phyloP scores from a whole-genome alignment of 176 grass and related monocot genomes.

The Oryza officinalis region DNA sequence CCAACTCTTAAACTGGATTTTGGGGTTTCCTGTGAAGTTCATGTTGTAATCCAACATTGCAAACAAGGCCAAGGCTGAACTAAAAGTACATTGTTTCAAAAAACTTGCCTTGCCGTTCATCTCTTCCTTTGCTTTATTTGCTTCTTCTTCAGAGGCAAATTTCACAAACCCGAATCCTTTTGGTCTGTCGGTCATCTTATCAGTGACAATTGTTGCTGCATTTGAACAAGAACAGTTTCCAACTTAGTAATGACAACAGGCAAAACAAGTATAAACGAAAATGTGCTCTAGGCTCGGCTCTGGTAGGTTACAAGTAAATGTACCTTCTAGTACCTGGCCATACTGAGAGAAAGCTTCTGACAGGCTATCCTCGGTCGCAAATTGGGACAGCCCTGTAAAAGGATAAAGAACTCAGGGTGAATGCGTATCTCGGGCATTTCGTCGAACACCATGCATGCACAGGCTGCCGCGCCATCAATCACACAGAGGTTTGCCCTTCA shows the following conservation, averaged over 20 bases:
- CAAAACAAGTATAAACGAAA: neutral
- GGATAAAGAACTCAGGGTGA: neutral
- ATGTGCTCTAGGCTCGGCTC: neutral
- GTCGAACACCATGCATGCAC: slow-evolving; percentile 28
- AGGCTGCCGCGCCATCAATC: neutral
- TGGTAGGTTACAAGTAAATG: neutral
- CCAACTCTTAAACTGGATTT: neutral
- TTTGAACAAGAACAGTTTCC: slow-evolving; percentile 18
- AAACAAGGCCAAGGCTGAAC: neutral
- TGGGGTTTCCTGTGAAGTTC: neutral
- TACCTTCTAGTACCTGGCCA: slow-evolving; percentile 87
- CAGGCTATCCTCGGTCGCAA: slow-evolving; percentile 50
- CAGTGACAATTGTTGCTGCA: slow-evolving; percentile 62
- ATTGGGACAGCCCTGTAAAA: slow-evolving; percentile 46
- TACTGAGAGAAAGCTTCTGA: slow-evolving; percentile 49
- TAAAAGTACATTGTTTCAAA: neutral
- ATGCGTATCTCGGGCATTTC: slow-evolving; percentile 14
- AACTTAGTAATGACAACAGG: slow-evolving; percentile 10
- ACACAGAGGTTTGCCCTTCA: neutral
- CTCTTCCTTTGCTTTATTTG: slow-evolving; percentile 50
- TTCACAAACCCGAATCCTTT: slow-evolving; percentile 93
- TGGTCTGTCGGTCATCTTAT: slow-evolving; percentile 51
- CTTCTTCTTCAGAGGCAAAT: slow-evolving; percentile 58
- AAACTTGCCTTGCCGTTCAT: slow-evolving; percentile 83
- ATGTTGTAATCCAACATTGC: neutral